phyloP scores from a whole-genome alignment of 2,329 filamentous ascomycete genomes.

The Alternaria atra region DNA sequence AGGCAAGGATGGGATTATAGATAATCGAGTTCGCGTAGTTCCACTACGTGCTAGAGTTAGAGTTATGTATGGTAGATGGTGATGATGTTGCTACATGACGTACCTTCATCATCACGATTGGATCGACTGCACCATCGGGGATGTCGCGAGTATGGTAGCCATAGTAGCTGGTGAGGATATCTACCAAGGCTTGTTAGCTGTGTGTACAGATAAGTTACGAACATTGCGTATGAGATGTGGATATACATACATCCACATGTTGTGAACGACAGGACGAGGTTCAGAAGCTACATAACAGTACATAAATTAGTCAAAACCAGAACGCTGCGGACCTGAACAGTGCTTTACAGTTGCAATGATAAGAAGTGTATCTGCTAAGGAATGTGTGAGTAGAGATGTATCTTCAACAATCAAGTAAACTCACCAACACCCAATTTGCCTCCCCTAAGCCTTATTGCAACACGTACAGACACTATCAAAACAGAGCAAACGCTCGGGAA shows the following conservation, averaged over 20 bases:
- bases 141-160: conserved; percentile 28
- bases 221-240: not conserved
- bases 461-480: conserved; percentile 7
- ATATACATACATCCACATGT: conserved; percentile 14
- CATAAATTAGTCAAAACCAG: not conserved
- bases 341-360: conserved; percentile 12
- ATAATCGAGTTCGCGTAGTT: conserved; percentile 25
- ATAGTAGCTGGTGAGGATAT: conserved; percentile 18
- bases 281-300: conserved; percentile 5
- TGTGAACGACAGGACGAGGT: conserved; percentile 18
- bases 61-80: not conserved
- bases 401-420: not conserved
- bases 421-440: conserved; percentile 7
- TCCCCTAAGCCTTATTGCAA: conserved; percentile 1
- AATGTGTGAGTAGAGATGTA: not conserved
- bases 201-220: not conserved
- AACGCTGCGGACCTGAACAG: not conserved
- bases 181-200: not conserved
- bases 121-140: conserved; percentile 20
- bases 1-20: conserved; percentile 32
- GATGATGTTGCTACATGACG: not conserved
- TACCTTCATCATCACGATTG: conserved; percentile 17
- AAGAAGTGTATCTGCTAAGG: conserved; percentile 13
- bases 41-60: conserved; percentile 10
- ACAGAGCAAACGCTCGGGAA: conserved; percentile 9